Evolutionary conservation across 2,329 filamentous ascomycete genomes (phyloP).

Genomic region (Phialocephala sp.): DNA sequence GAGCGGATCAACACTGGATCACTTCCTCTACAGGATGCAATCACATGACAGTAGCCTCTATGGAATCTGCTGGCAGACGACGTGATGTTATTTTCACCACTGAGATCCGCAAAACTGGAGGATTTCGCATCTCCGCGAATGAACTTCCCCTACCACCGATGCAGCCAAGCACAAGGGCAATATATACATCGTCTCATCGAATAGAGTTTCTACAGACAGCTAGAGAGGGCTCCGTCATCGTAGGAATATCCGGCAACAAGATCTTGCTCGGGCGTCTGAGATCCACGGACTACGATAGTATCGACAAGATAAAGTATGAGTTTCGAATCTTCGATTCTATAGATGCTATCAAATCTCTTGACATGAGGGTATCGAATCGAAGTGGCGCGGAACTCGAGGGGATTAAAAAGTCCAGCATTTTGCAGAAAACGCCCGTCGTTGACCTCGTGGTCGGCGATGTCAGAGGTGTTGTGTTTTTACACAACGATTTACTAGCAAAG

Average conservation of each 20-base stretch:
- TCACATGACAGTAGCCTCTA: constrained; percentile 44
- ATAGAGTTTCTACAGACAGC: constrained; percentile 58
- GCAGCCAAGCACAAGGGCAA: constrained; percentile 41
- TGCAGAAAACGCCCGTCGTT: constrained; percentile 52
- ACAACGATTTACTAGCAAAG: constrained; percentile 72
- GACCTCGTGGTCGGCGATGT: constrained; percentile 80
- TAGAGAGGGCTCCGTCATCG: constrained; percentile 62
- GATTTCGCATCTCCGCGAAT: constrained; percentile 44
- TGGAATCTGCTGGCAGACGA: constrained; percentile 41
- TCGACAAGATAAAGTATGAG: constrained; percentile 57
- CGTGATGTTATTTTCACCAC: constrained; percentile 45
- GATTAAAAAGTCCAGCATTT: constrained; percentile 38
- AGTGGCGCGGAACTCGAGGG: constrained; percentile 23
- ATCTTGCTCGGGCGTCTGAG: constrained; percentile 65
- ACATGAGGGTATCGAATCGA: constrained; percentile 57
- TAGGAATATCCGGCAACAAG: constrained; percentile 57
- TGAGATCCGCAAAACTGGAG: constrained; percentile 40
- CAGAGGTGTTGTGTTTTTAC: constrained; percentile 80
- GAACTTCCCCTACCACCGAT: constrained; percentile 42
- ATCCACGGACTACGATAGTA: constrained; percentile 40
- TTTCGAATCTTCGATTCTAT: constrained; percentile 64
- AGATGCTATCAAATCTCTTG: constrained; percentile 70
- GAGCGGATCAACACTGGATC: constrained; percentile 49
- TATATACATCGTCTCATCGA: constrained; percentile 48
- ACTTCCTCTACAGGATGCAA: constrained; percentile 43